Percentiles rank a stretch among this genome's conserved stretches.
phyloP scores from a whole-genome alignment of 352 stramenopile genomes.

The Thalassiosira livingstoniorum region DNA sequence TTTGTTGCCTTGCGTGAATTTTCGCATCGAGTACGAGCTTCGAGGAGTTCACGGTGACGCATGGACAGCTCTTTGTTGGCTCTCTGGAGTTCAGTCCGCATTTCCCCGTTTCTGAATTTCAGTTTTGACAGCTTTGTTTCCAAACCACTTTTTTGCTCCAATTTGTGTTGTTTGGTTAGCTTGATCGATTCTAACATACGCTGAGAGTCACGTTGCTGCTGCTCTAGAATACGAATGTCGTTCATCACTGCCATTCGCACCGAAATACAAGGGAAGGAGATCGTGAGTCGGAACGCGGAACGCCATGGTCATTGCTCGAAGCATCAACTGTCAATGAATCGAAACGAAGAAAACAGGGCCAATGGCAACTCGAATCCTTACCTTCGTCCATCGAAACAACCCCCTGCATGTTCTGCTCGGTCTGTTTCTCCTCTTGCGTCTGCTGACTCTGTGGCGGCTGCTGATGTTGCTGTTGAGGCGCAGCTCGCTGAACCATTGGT shows the following conservation, averaged over 20 bases:
- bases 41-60: slow-evolving; percentile 58
- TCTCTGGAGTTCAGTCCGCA: slow-evolving; percentile 61
- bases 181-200: slow-evolving; percentile 65
- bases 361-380: slow-evolving; percentile 38
- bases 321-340: slow-evolving; percentile 15
- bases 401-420: slow-evolving; percentile 38
- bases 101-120: slow-evolving; percentile 74
- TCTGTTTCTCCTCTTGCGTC: slow-evolving; percentile 14
- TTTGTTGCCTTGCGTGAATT: slow-evolving; percentile 57
- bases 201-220: slow-evolving; percentile 78
- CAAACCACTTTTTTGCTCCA: slow-evolving; percentile 60
- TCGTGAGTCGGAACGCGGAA: too few species aligned
- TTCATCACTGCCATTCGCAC: slow-evolving; percentile 80
- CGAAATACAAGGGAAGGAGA: too few species aligned
- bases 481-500: not conserved
- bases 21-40: slow-evolving; percentile 43
- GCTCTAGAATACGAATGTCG: slow-evolving; percentile 78
- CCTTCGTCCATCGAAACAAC: slow-evolving; percentile 76
- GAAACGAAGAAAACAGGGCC: not conserved
- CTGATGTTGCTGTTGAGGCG: slow-evolving; percentile 7
- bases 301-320: too few species aligned
- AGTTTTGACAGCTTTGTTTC: slow-evolving; percentile 70
- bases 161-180: slow-evolving; percentile 61
- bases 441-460: slow-evolving; percentile 8
- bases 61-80: slow-evolving; percentile 63